phyloP scores from a whole-genome alignment of 495 filamentous ascomycete species.

The Penicillium coprophilum region DNA sequence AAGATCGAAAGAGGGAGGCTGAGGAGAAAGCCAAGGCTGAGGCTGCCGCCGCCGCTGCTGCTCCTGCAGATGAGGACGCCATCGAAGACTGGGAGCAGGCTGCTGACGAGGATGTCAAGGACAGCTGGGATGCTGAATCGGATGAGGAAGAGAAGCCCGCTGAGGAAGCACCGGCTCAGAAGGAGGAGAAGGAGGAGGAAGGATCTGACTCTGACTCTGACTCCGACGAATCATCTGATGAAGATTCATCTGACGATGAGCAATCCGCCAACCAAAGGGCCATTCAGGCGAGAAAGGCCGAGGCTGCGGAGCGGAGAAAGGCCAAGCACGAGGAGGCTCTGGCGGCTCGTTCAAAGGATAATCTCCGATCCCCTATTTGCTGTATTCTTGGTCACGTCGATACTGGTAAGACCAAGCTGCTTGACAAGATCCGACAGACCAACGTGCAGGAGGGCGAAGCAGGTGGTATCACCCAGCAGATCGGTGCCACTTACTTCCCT shows the following conservation, averaged over 20 bases:
- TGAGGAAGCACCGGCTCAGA: slow-evolving; percentile 23
- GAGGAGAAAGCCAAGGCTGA: slow-evolving; percentile 66
- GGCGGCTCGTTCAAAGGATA: slow-evolving; percentile 86
- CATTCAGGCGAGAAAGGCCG: slow-evolving; percentile 74
- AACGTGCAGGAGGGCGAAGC: slow-evolving; percentile 99
- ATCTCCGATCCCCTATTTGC: slow-evolving; percentile 97
- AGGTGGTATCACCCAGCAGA: slow-evolving; percentile 99
- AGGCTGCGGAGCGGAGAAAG: slow-evolving; percentile 85
- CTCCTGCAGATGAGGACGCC: slow-evolving; percentile 56
- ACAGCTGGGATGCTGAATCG: slow-evolving; percentile 88
- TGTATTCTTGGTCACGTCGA: slow-evolving; percentile 99
- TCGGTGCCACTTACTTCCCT: slow-evolving; percentile 99
- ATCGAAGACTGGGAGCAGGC: slow-evolving; percentile 89
- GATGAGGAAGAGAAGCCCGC: slow-evolving; percentile 62
- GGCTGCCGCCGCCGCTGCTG: slow-evolving; percentile 46
- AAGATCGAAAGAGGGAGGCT: slow-evolving; percentile 63
- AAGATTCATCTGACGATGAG: slow-evolving; percentile 67
- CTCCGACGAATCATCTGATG: slow-evolving; percentile 53
- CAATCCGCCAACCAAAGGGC: slow-evolving; percentile 65
- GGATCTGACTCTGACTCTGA: slow-evolving; percentile 45
- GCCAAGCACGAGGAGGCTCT: slow-evolving; percentile 88
- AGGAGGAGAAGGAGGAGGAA: slow-evolving; percentile 29
- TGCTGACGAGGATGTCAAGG: slow-evolving; percentile 79
- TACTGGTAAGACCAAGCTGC: slow-evolving; percentile 97
- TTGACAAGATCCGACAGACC: slow-evolving; percentile 98